Evolutionary conservation across 805 yeast species (phyloP).

Genomic region (Candida verbasci): DNA sequence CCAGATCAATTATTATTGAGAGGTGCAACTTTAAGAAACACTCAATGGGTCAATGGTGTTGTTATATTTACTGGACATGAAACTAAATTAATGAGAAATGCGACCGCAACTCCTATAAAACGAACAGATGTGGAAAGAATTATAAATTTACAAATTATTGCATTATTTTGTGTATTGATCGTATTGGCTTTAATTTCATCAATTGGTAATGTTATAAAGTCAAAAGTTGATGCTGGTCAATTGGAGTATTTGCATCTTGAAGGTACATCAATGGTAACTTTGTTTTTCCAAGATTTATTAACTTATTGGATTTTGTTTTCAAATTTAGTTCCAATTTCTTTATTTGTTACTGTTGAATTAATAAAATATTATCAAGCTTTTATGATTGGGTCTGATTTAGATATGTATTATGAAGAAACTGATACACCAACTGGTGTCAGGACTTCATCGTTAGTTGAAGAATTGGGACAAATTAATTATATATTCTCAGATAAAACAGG

Average conservation of each 20-base stretch:
- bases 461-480: constrained; percentile 93
- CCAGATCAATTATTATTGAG: constrained; percentile 91
- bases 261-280: constrained; percentile 60
- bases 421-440: constrained; percentile 95
- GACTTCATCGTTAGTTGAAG: constrained; percentile 94
- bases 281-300: constrained; percentile 81
- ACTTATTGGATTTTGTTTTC: constrained; percentile 97
- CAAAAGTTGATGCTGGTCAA: constrained; percentile 46
- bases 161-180: constrained; percentile 76
- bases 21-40: constrained; percentile 94
- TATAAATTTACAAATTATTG: constrained; percentile 87
- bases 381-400: constrained; percentile 90
- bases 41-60: constrained; percentile 91
- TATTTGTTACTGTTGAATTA: constrained; percentile 93
- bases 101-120: constrained; percentile 97
- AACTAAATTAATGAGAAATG: constrained; percentile 96
- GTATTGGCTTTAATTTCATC: constrained; percentile 76
- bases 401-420: constrained; percentile 79
- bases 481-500: constrained; percentile 98
- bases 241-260: constrained; percentile 65
- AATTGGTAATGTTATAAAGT: constrained; percentile 78
- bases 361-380: constrained; percentile 94
- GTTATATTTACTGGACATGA: constrained; percentile 98
- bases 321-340: constrained; percentile 93
- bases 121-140: constrained; percentile 95